phyloP scores from a whole-genome alignment of 768 basidiomycete species.

The Suillus lakei region DNA sequence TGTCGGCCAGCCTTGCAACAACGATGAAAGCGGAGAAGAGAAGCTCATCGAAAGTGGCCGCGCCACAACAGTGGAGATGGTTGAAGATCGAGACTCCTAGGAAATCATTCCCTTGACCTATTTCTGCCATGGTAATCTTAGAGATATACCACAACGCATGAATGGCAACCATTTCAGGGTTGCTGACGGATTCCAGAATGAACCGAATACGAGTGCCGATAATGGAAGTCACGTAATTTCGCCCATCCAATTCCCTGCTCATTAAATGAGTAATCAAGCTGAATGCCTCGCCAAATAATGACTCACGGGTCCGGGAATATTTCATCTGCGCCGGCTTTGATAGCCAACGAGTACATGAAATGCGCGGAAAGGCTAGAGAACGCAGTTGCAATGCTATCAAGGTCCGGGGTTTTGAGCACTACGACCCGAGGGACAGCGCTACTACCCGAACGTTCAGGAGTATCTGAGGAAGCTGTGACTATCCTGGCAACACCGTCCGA shows the following conservation, averaged over 20 bases:
- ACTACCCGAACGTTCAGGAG: neutral
- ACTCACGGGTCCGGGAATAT: constrained; percentile 12
- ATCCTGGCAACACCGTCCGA: constrained; percentile 16
- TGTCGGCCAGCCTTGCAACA: constrained; percentile 42
- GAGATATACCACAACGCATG: constrained; percentile 40
- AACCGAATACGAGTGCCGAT: constrained; percentile 25
- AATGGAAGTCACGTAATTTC: constrained; percentile 11
- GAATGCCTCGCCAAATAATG: neutral
- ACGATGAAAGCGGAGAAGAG: constrained; percentile 38
- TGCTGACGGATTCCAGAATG: constrained; percentile 25
- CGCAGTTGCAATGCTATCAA: constrained; percentile 5
- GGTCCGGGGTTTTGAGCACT: neutral
- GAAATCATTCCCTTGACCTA: constrained; percentile 26
- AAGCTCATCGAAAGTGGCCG: constrained; percentile 35
- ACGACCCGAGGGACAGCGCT: neutral
- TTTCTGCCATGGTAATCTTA: constrained; percentile 24
- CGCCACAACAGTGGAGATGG: constrained; percentile 33
- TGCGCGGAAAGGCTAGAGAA: constrained; percentile 8
- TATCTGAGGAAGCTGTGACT: neutral
- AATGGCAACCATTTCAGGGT: constrained; percentile 32
- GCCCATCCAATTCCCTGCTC: constrained; percentile 23
- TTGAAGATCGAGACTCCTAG: constrained; percentile 33
- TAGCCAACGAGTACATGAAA: constrained; percentile 9
- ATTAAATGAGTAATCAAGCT: neutral
- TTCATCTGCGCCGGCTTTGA: constrained; percentile 10